Conservation (phyloP, 2,329 filamentous ascomycete species). For the Lasiodiplodia sp. region DNA sequence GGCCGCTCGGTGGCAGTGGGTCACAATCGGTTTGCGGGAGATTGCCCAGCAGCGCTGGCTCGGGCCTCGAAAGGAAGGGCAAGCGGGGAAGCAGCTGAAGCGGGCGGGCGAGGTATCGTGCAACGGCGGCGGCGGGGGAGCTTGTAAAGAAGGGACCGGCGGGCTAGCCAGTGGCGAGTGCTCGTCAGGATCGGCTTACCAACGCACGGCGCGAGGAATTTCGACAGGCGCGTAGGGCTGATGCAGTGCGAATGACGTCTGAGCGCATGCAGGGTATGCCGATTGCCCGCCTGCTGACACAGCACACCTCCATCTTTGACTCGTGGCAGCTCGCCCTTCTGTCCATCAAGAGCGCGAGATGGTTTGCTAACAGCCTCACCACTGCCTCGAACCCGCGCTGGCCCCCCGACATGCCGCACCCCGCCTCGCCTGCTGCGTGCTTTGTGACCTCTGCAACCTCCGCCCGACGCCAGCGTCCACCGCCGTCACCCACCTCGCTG, state of each 20-base stretch:
- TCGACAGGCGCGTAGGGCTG: slow-evolving; percentile 20
- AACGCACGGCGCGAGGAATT: slow-evolving; percentile 27
- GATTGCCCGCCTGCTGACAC: slow-evolving; percentile 12
- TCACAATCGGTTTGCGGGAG: slow-evolving; percentile 24
- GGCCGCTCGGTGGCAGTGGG: slow-evolving; percentile 21
- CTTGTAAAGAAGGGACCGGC: not conserved
- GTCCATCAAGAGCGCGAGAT: not conserved
- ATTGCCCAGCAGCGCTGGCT: slow-evolving; percentile 12
- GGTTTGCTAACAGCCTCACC: slow-evolving; percentile 9
- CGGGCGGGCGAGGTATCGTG: not conserved
- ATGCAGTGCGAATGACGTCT: slow-evolving; percentile 20
- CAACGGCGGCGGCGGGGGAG: not conserved
- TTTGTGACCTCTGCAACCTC: slow-evolving; percentile 9
- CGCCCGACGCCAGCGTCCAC: not conserved
- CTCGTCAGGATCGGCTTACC: slow-evolving; percentile 15
- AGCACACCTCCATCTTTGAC: not conserved
- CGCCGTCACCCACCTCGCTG: not conserved
- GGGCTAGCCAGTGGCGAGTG: slow-evolving; percentile 3
- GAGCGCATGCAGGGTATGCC: slow-evolving; percentile 9
- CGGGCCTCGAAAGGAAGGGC: not conserved
- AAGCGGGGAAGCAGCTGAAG: not conserved
- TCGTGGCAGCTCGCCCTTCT: not conserved
- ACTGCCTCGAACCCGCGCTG: not conserved
- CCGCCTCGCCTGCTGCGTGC: slow-evolving; percentile 4
- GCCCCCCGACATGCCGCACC: slow-evolving; percentile 16